Evolutionary conservation across 768 basidiomycete species (phyloP), one percentile per base, ranked within the genome.

Genomic region (Leucocoprinus sp.): DNA sequence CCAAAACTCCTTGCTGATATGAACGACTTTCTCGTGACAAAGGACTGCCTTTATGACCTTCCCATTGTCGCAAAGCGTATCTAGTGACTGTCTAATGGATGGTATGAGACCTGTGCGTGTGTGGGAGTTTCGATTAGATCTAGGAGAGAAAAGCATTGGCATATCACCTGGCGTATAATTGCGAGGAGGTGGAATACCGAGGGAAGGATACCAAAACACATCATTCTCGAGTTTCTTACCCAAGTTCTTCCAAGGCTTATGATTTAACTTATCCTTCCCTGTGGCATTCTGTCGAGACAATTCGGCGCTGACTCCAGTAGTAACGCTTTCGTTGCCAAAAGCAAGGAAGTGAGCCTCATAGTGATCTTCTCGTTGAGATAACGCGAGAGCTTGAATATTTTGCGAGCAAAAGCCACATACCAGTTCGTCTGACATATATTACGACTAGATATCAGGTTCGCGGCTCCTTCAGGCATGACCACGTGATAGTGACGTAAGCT

Each of bases 81-180:
- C 60, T 18, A 91, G 57, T 8, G 75, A 71, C 38, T 67, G 72
- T 55, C 68, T 78, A 39, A 91, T 59, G 4, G 87, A 52, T 5
- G 75, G 71, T 50, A 92, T 78, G 5, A 89, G 59, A 14, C 82
- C 86, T 87, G 37, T 9, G 4, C 18, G 23, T 11, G 31, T 7
- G 17, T 11, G 38, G 41, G 34, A 14, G 2, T 5, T 18, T 35
- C 40, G 27, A 29, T 8, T 6, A 28, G 5, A 12, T 6, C 27
- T 19, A 15, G 2, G 24, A 48, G 17, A 28, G 11, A 7, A 12
- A 6, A 5, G 28, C 38, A 4, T 19, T 27, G 9, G 39, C 31
- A 7, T 29, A 51, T 35, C 56, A 82, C 86, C 81, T 40, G 85
- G 85, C 0, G 75, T 75, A 55, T 70, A 82, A 54, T 82, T 84